Evolutionary conservation across 2,329 filamentous ascomycete species (phyloP).

Genomic region (Fusarium fracticaudum): DNA sequence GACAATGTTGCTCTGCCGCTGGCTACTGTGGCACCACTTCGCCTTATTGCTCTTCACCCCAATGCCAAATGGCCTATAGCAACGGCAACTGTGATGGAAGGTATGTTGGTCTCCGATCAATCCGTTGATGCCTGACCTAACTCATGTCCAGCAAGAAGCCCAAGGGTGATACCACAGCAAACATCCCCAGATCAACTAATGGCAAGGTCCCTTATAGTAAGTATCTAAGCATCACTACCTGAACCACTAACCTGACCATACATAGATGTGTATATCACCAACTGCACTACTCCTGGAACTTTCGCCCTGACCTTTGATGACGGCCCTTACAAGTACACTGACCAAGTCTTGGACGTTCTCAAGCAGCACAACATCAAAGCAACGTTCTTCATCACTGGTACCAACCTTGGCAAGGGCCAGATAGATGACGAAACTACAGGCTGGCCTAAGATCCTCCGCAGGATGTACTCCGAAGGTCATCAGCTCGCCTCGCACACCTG

Average conservation of each 20-base stretch:
- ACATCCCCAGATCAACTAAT: constrained; percentile 39
- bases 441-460: constrained; percentile 50
- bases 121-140: not conserved
- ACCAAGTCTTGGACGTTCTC: constrained; percentile 51
- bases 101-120: constrained; percentile 33
- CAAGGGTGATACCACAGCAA: constrained; percentile 42
- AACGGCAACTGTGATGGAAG: constrained; percentile 49
- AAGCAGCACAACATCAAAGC: constrained; percentile 45
- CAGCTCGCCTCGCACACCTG: constrained; percentile 58
- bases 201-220: constrained; percentile 49
- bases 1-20: constrained; percentile 47
- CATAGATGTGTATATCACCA: constrained; percentile 47
- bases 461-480: constrained; percentile 54
- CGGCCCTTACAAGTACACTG: constrained; percentile 55
- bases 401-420: constrained; percentile 50
- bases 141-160: constrained; percentile 39
- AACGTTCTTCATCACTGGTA: constrained; percentile 55
- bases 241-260: not conserved
- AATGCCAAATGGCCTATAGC: constrained; percentile 50
- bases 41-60: constrained; percentile 47
- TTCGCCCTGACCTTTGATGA: constrained; percentile 59
- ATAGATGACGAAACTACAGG: constrained; percentile 50
- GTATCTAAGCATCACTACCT: not conserved
- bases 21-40: constrained; percentile 48
- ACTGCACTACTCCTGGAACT: constrained; percentile 45